These are phyloP conservation scores for Petunia hybrid DNA, from an alignment of 305 asterid genomes.

Conservation along the genomic window DNA sequence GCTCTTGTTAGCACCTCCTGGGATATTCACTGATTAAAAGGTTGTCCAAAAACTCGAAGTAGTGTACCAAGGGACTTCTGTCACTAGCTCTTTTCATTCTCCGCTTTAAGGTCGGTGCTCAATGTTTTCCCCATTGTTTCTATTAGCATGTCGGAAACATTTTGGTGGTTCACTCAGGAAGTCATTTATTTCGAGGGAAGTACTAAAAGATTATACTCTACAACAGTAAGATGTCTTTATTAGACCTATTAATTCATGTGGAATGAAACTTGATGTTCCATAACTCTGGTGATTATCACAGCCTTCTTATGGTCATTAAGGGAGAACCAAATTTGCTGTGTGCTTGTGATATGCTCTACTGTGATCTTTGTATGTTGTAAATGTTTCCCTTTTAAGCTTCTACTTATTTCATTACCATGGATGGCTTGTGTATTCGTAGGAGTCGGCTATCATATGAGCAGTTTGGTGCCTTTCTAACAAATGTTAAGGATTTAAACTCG, in stretches of 20 bases:
- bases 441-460: constrained; percentile 87
- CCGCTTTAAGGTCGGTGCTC: background rate
- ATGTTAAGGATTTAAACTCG: constrained; percentile 92
- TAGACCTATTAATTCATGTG: background rate
- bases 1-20: constrained; percentile 8
- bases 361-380: background rate
- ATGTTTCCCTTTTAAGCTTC: constrained; percentile 24
- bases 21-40: background rate
- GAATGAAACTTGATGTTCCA: background rate
- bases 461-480: constrained; percentile 86
- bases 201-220: background rate
- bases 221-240: background rate
- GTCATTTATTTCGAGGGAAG: background rate
- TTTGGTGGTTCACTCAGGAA: constrained; percentile 4
- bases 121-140: background rate
- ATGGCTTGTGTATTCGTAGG: constrained; percentile 45
- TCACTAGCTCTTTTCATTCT: background rate
- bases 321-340: background rate
- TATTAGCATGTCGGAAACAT: background rate
- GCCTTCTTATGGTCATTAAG: background rate
- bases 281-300: background rate
- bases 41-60: background rate
- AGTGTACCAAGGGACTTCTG: background rate
- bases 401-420: background rate
- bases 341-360: background rate